Conservation (phyloP, 345 rosid genomes). For the Brassica juncea region DNA sequence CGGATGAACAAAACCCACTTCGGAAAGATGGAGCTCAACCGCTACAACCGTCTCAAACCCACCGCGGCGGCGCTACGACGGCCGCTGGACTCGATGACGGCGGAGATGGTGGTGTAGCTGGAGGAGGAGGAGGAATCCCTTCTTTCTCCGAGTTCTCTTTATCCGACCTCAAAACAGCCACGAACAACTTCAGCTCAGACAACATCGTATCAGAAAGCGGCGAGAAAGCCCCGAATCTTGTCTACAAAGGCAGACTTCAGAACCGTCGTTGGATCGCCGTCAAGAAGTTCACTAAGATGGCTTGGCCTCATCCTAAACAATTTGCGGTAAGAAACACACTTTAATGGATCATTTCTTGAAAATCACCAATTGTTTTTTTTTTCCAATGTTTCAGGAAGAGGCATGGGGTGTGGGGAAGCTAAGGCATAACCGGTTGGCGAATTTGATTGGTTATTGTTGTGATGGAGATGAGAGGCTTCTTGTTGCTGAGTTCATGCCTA, state of each 20-base stretch:
- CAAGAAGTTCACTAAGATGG: slow-evolving; percentile 75
- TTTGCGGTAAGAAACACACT: slow-evolving; percentile 47
- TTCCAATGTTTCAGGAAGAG: slow-evolving; percentile 61
- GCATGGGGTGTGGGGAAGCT: slow-evolving; percentile 90
- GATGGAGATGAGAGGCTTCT: slow-evolving; percentile 97
- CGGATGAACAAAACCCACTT: slow-evolving; percentile 46
- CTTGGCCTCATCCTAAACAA: slow-evolving; percentile 86
- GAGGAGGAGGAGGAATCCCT: slow-evolving; percentile 42
- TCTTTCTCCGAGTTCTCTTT: slow-evolving; percentile 68
- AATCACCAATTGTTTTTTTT: neutral
- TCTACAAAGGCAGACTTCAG: slow-evolving; percentile 68
- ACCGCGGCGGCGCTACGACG: slow-evolving; percentile 39
- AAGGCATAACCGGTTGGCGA: slow-evolving; percentile 80
- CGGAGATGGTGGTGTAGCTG: slow-evolving; percentile 32
- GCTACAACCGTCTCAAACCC: slow-evolving; percentile 30
- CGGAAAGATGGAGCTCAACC: slow-evolving; percentile 44
- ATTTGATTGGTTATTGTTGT: slow-evolving; percentile 96
- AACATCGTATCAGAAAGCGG: slow-evolving; percentile 75
- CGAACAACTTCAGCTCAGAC: slow-evolving; percentile 67
- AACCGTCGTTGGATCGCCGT: slow-evolving; percentile 81
- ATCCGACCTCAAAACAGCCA: slow-evolving; percentile 67
- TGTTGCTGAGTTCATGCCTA: slow-evolving; percentile 97
- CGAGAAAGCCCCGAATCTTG: slow-evolving; percentile 63
- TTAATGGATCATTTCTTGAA: neutral
- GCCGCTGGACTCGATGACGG: slow-evolving; percentile 38